Conservation (phyloP, 2,329 filamentous ascomycete genomes). For the Hypoxylon sp. region DNA sequence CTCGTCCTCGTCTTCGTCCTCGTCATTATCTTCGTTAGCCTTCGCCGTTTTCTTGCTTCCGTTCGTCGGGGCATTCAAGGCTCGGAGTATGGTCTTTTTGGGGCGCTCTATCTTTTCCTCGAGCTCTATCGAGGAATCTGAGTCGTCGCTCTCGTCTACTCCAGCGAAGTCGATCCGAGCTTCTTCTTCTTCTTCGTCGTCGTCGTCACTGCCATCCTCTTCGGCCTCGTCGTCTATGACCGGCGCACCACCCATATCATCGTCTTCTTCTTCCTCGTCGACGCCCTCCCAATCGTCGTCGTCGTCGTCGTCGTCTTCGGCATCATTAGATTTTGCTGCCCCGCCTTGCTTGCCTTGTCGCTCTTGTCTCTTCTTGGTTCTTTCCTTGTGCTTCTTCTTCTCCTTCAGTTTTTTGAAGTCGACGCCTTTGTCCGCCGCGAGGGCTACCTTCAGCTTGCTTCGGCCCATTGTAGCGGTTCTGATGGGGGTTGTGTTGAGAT, state of each 20-base stretch:
- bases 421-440: conserved; percentile 48
- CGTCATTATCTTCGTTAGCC: conserved; percentile 61
- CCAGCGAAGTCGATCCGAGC: conserved; percentile 64
- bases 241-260: conserved; percentile 36
- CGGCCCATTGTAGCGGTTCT: conserved; percentile 43
- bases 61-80: conserved; percentile 57
- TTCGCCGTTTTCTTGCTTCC: conserved; percentile 49
- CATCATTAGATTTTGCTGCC: conserved; percentile 34
- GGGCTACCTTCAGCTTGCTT: conserved; percentile 48
- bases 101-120: conserved; percentile 75
- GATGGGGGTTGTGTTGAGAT: conserved; percentile 18
- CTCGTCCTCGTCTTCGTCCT: conserved; percentile 73
- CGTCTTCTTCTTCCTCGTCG: conserved; percentile 45
- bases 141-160: conserved; percentile 70
- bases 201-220: conserved; percentile 42
- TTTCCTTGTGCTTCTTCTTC: conserved; percentile 48
- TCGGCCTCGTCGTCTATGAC: conserved; percentile 46
- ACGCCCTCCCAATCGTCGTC: conserved; percentile 40
- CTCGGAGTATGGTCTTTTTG: conserved; percentile 58
- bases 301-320: conserved; percentile 37
- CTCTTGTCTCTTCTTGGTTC: conserved; percentile 42
- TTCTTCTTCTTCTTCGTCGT: conserved; percentile 44
- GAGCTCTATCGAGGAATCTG: conserved; percentile 80
- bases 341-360: conserved; percentile 37
- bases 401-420: conserved; percentile 49